Evolutionary conservation across 192 early-diverging fungal genomes (phyloP).

Genomic region (Backusella sp.): DNA sequence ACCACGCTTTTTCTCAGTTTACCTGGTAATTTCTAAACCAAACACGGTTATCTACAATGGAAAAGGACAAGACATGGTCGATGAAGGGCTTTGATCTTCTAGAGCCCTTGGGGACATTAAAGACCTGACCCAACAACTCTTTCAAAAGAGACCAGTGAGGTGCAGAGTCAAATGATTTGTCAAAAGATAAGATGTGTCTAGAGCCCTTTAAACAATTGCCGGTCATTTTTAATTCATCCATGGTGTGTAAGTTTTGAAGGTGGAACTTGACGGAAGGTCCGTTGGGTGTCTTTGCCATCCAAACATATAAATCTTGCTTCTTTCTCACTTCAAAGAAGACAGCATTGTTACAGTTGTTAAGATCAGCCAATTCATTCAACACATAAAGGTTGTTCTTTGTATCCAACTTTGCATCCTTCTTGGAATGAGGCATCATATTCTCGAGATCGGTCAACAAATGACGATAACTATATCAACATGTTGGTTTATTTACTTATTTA

Average conservation of each 20-base stretch:
- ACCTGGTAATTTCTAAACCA: conserved; percentile 98
- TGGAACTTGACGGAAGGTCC: conserved; percentile 95
- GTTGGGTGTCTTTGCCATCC: conserved; percentile 92
- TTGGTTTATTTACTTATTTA: background rate
- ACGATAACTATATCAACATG: conserved; percentile 63
- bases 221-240: conserved; percentile 98
- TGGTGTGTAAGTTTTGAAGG: conserved; percentile 97
- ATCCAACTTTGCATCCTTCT: conserved; percentile 95
- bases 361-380: conserved; percentile 93
- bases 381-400: conserved; percentile 83
- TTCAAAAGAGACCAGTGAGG: conserved; percentile 88
- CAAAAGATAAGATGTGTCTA: conserved; percentile 93
- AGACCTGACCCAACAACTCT: conserved; percentile 92
- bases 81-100: conserved; percentile 95
- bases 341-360: conserved; percentile 98
- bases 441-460: conserved; percentile 91
- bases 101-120: conserved; percentile 84
- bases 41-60: conserved; percentile 82
- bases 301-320: conserved; percentile 92
- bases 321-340: conserved; percentile 95
- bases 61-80: conserved; percentile 92
- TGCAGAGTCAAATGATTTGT: conserved; percentile 84
- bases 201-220: conserved; percentile 98
- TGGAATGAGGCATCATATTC: conserved; percentile 87
- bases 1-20: background rate